Evolutionary conservation across 108 stramenopile genomes (phyloP).

Genomic region (Seminavis robusta): DNA sequence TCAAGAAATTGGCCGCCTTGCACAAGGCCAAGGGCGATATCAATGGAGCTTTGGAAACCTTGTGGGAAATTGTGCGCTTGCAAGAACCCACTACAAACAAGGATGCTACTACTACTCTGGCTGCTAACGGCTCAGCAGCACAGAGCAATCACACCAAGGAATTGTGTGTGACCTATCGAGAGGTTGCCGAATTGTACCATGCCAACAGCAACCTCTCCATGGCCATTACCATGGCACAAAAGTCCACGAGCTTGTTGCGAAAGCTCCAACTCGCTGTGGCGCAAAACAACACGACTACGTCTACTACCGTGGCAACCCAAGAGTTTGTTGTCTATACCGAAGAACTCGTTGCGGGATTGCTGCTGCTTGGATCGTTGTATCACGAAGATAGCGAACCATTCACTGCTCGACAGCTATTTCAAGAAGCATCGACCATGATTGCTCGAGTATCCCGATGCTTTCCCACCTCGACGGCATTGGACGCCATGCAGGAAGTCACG

Average conservation of each 20-base stretch:
- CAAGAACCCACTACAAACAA: constrained; percentile 18
- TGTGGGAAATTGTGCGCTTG: constrained; percentile 20
- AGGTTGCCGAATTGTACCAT: constrained; percentile 39
- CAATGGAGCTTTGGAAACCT: constrained; percentile 23
- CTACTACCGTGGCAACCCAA: too few relatives aligned
- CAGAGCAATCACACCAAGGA: too few relatives aligned
- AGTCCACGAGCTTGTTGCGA: constrained; percentile 8
- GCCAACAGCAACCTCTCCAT: constrained; percentile 36
- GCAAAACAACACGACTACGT: not conserved
- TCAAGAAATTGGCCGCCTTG: constrained; percentile 32
- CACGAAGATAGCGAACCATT: constrained; percentile 36
- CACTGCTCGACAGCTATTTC: constrained; percentile 17
- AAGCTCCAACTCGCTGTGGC: not conserved
- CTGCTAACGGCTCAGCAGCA: too few relatives aligned
- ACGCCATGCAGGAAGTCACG: constrained; percentile 36
- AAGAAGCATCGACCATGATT: constrained; percentile 14
- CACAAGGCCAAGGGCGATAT: constrained; percentile 42
- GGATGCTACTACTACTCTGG: constrained; percentile 5
- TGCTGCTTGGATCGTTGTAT: constrained; percentile 35
- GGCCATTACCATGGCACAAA: constrained; percentile 12
- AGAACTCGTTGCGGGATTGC: constrained; percentile 11
- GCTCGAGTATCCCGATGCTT: not conserved
- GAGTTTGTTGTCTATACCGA: constrained; percentile 3
- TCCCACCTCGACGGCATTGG: constrained; percentile 14
- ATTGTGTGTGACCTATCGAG: constrained; percentile 12